Evolutionary conservation across 2,329 filamentous ascomycete species (phyloP), one percentile per base, ranked within the genome.

Genomic region (Ampelomyces quisqualis): DNA sequence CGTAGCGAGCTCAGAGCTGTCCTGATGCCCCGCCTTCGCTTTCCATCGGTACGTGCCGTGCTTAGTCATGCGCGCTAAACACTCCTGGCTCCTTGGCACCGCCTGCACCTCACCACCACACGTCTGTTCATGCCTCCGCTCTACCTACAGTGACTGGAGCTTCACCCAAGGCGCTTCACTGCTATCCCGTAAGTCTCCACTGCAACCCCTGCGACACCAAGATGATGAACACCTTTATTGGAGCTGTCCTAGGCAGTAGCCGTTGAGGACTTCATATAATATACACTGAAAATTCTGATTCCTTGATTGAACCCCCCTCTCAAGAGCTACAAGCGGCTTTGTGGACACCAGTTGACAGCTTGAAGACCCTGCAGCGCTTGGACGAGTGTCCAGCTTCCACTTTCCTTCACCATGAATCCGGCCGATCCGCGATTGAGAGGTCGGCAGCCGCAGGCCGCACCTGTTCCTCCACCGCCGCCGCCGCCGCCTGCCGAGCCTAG

Each of bases 191-290:
- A 57, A 33, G 55, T 55, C 9, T 21, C 37, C 27, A 6, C 26
- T 35, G 38, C 42, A 32, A 44, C 32, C 30, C 34, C 34, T 31
- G 30, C 23, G 27, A 21, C 28, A 46, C 38, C 53, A 51, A 60
- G 44, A 72, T 80, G 80, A 83, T 83, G 80, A 82, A 65, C 60
- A 57, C 59, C 64, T 63, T n/a, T 85, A 87, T 87, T 88, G 84
- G 84, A 88, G 84, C 84, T 87, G 83, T 88, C 84, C 82, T 79
- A 79, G 56, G 53, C 54, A 44, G 33, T 74, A 67, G 67, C 64
- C 67, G 58, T 55, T 66, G 60, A 68, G 61, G 83, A 86, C 73
- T 55, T 19, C 42, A 77, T 55, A 61, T 60, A 65, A 57, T 64
- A 63, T 55, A 61, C 65, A 66, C 63, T 65, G 59, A 78, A 70